Base-by-base conservation (phyloP, 2,329 filamentous ascomycete species). In the Ophiosphaerella herpotricha region DNA sequence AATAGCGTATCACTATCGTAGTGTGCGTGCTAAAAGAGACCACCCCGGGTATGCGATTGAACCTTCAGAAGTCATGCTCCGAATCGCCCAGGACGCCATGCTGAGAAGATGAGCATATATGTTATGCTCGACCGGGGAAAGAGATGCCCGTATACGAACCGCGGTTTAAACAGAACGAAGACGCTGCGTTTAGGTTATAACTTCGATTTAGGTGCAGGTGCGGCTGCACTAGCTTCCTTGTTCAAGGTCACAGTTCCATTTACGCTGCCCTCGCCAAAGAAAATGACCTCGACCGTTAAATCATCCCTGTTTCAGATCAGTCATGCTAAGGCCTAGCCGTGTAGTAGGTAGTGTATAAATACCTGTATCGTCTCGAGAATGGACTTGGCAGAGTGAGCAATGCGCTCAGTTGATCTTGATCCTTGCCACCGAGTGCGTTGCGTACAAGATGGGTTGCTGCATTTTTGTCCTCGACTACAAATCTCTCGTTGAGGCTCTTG, bases 231-330 rank as follows among this genome's bases (percentile, higher is more conserved):
- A 1, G 94, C 94, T 67, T 97, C 93, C 57, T 87, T 80, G 74
- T 97, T 99, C 50, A 96, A 73, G 5, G 87, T 83, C 5, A 97
- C 88, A 56, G 88, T 87, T 32, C 92, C 91, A 26, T 82, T 88
- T 70, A 86, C 86, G 45, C 86, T 68, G 32, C 87, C 85, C 61
- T 96, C 85, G 52, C 94, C 94, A 66, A 99, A 99, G 82, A 99
- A 99, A 68, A 99, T 96, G 54, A 99, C 94, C 74, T 99, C 91
- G 13, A 99, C 93, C 0, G 94, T 99, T 56, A 99, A 78, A 71
- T 99, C 94, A 70, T 99, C 94, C 61, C 91, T 93, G 40, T 68
- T 40, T 64, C 60, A 45, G 12, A 43, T 47, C 24, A 32, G 43
- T 18, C 34, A 46, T 24, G 26, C n/a, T 34, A 38, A n/a, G 7